Base-by-base conservation (phyloP, 345 rosid genomes). In the Citrus sinensis region DNA sequence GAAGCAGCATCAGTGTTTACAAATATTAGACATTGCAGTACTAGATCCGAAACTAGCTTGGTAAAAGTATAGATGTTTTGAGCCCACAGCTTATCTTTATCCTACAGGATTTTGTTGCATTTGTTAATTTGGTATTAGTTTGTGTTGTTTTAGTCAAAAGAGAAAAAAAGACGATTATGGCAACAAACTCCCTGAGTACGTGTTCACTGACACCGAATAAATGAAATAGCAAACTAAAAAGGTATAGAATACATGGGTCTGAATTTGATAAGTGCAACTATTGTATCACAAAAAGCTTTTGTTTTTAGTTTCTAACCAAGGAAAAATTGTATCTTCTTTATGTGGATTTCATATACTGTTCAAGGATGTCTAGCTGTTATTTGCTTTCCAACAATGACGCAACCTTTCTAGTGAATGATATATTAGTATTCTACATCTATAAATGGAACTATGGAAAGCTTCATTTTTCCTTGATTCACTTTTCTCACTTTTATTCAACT, bases 281-380 rank as follows among this genome's bases (percentile, higher is more conserved):
- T 20, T n/a, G 2, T 0, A 22, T 56, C 64, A 59, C 39, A 20
- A 30, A 42, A 74, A 42, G n/a, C 19, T 22, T 32, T 66, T 49
- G 29, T 22, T 32, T 29, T 17, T 40, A 8, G 62, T 71, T 70
- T 49, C 74, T 11, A 25, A 7, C 73, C 35, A 25, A 19, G n/a
- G 71, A 39, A 67, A 67, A 67, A n/a, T 58, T 73, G 20, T 64
- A 64, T 35, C 34, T 73, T 64, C 7, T 64, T n/a, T 63, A 32
- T 29, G 71, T 39, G 22, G n/a, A 1, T 56, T 58, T 20, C 42
- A 32, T 22, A 56, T 13, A 30, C 24, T 61, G 22, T 27, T 61
- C n/a, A 62, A 40, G 42, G 61, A 60, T 37, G 13, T 74, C 51
- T 2, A 60, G 27, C 30, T n/a, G 64, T 74, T 34, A 74, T 62